phyloP scores from a whole-genome alignment of 2,329 filamentous ascomycete genomes.

The Fusarium devonianum region DNA sequence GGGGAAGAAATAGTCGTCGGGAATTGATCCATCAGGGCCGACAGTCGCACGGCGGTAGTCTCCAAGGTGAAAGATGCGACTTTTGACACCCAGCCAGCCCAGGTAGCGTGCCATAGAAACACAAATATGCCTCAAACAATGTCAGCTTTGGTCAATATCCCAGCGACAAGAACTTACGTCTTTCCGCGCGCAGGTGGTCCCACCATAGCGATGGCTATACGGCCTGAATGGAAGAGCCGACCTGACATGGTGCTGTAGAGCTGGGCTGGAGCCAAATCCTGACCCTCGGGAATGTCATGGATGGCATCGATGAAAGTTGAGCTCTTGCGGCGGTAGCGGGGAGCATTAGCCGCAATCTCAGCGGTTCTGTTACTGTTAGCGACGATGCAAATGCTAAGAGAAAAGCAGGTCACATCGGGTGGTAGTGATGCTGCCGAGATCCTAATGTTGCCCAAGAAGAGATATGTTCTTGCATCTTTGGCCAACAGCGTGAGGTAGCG shows the following conservation, averaged over 20 bases:
- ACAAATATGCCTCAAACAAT: constrained; percentile 76
- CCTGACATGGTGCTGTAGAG: constrained; percentile 98
- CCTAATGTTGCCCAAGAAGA: neutral
- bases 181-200: constrained; percentile 94
- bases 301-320: constrained; percentile 98
- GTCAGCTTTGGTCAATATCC: constrained; percentile 23
- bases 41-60: constrained; percentile 95
- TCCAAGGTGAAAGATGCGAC: constrained; percentile 94
- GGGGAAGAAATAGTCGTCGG: constrained; percentile 97
- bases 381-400: neutral
- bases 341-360: constrained; percentile 89
- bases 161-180: constrained; percentile 66
- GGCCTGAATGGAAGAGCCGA: constrained; percentile 92
- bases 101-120: constrained; percentile 95
- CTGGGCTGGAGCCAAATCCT: constrained; percentile 89
- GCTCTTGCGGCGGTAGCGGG: constrained; percentile 88
- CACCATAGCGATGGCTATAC: constrained; percentile 97
- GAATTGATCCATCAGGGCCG: constrained; percentile 81
- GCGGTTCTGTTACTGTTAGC: constrained; percentile 69
- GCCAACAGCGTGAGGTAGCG: neutral
- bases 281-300: constrained; percentile 86
- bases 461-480: neutral
- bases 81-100: constrained; percentile 97
- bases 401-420: neutral
- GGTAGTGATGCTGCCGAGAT: neutral